Conservation (phyloP, 2,329 filamentous ascomycete genomes). For the Aureobasidium sp. region DNA sequence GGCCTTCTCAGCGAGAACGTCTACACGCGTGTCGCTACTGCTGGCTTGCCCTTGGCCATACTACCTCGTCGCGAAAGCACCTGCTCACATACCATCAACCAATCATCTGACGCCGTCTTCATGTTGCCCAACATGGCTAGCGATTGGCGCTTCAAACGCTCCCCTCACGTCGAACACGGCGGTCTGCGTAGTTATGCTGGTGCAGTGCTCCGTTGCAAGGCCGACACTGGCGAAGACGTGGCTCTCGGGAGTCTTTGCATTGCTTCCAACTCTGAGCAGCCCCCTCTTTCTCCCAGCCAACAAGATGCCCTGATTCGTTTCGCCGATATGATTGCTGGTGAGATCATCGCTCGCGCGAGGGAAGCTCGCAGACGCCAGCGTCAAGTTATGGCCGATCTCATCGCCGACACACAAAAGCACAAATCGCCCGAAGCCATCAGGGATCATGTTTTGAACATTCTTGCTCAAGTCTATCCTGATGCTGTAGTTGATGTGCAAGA, state of each 20-base stretch:
- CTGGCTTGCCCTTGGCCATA: conserved; percentile 33
- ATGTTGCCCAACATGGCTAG: conserved; percentile 32
- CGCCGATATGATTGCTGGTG: conserved; percentile 32
- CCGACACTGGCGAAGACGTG: conserved; percentile 31
- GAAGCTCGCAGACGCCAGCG: conserved; percentile 32
- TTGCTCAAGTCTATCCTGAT: conserved; percentile 28
- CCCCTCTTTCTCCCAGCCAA: conserved; percentile 24
- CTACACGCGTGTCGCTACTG: conserved; percentile 35
- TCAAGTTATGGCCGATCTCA: conserved; percentile 29
- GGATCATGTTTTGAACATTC: conserved; percentile 22
- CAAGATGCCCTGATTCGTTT: conserved; percentile 29
- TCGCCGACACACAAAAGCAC: conserved; percentile 20
- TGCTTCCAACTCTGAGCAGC: conserved; percentile 28
- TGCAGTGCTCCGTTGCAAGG: conserved; percentile 31
- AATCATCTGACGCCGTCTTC: conserved; percentile 25
- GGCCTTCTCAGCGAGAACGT: conserved; percentile 36
- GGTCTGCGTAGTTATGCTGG: conserved; percentile 36
- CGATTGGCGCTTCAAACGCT: conserved; percentile 37
- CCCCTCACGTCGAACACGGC: conserved; percentile 32
- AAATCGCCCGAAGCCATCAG: conserved; percentile 15
- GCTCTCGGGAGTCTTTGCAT: conserved; percentile 38
- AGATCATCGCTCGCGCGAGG: conserved; percentile 32
- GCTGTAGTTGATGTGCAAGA: conserved; percentile 24
- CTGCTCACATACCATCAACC: conserved; percentile 35
- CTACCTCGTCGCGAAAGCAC: conserved; percentile 38